Conservation (phyloP, 805 yeast species). For the Dipodascopsis uninucleata region DNA sequence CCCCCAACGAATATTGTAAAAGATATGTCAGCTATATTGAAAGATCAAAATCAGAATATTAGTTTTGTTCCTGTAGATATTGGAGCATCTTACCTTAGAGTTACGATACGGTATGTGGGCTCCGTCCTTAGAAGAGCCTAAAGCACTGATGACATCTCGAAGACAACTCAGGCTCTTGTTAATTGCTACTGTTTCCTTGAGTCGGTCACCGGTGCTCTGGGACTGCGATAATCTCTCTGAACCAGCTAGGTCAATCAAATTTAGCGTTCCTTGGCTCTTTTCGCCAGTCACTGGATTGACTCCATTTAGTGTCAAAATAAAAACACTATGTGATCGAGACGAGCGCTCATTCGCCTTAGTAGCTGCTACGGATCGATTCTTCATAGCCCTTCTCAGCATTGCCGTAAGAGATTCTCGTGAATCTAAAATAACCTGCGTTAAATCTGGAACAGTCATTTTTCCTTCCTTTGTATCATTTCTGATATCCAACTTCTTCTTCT, state of each 20-base stretch:
- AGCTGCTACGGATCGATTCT: slow-evolving; percentile 70
- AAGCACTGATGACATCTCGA: slow-evolving; percentile 82
- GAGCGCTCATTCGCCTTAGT: slow-evolving; percentile 80
- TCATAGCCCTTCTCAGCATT: slow-evolving; percentile 53
- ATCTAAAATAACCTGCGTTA: slow-evolving; percentile 48
- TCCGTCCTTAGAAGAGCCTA: slow-evolving; percentile 43
- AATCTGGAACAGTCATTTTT: slow-evolving; percentile 60
- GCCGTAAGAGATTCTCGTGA: slow-evolving; percentile 48
- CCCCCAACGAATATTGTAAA: slow-evolving; percentile 77
- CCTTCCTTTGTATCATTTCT: slow-evolving; percentile 57
- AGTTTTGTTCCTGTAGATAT: not conserved
- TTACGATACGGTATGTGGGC: slow-evolving; percentile 64
- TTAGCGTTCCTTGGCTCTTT: slow-evolving; percentile 55
- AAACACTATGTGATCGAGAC: slow-evolving; percentile 87
- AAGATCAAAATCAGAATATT: too few relatives aligned
- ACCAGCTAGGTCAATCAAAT: slow-evolving; percentile 89
- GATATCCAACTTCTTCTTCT: slow-evolving; percentile 54
- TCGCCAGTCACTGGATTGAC: slow-evolving; percentile 48
- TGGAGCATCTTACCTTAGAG: slow-evolving; percentile 44
- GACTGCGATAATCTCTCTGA: slow-evolving; percentile 79
- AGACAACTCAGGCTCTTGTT: slow-evolving; percentile 82
- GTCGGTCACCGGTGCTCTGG: slow-evolving; percentile 72
- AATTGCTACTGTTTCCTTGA: slow-evolving; percentile 83
- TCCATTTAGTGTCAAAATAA: slow-evolving; percentile 61
- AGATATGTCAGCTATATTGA: slow-evolving; percentile 59